Evolutionary conservation across 805 yeast species (phyloP).

Genomic region (Ogataea pini): DNA sequence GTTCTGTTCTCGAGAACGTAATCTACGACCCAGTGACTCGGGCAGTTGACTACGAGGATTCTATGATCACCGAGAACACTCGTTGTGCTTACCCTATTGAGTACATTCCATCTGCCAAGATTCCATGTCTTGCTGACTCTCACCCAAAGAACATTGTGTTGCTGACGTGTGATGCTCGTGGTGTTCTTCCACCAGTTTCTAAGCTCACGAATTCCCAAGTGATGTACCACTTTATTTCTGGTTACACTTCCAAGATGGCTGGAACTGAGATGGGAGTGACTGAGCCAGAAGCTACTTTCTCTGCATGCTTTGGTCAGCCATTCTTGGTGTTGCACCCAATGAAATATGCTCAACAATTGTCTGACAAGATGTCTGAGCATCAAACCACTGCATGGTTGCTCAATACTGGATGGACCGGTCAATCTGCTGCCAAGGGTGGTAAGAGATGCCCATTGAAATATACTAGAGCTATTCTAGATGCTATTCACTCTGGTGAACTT

Average conservation of each 20-base stretch:
- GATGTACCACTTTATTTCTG: slow-evolving; percentile 98
- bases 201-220: slow-evolving; percentile 92
- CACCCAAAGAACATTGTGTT: slow-evolving; percentile 93
- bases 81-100: slow-evolving; percentile 99
- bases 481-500: slow-evolving; percentile 90
- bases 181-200: slow-evolving; percentile 97
- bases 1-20: slow-evolving; percentile 92
- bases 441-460: slow-evolving; percentile 96
- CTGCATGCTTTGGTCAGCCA: slow-evolving; percentile 99
- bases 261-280: slow-evolving; percentile 99
- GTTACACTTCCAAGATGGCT: slow-evolving; percentile 99
- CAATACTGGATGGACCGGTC: slow-evolving; percentile 98
- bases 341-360: slow-evolving; percentile 94
- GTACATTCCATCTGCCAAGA: slow-evolving; percentile 91
- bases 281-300: slow-evolving; percentile 96
- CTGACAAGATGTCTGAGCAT: slow-evolving; percentile 87
- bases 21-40: slow-evolving; percentile 78
- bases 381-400: slow-evolving; percentile 93
- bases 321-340: slow-evolving; percentile 97
- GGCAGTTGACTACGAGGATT: slow-evolving; percentile 81
- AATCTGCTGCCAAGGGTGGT: slow-evolving; percentile 90
- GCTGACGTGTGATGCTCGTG: slow-evolving; percentile 96
- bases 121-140: slow-evolving; percentile 85
- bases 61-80: slow-evolving; percentile 90
- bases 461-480: slow-evolving; percentile 94